A percentile compares a stretch with the other conserved stretches of the same genome.
These are phyloP conservation scores for Pittosporum tobira DNA, from an alignment of 129 eudicot species.

Conservation along the genomic window DNA sequence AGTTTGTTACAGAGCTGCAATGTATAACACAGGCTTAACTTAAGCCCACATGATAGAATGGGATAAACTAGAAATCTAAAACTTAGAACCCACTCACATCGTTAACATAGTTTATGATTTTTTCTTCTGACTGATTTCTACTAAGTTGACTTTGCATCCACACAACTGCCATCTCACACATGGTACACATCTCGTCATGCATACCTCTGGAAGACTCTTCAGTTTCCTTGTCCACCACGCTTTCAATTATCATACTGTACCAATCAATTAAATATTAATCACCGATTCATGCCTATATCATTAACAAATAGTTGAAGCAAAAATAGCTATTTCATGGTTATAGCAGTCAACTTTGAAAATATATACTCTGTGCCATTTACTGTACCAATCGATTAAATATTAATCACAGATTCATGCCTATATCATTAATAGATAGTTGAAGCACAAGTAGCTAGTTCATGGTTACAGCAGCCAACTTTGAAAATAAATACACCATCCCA, in stretches of 20 bases:
- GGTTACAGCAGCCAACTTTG: background rate
- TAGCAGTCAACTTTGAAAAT: background rate
- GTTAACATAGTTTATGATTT: conserved; percentile 64
- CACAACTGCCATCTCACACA: conserved; percentile 88
- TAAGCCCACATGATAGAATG: conserved; percentile 3
- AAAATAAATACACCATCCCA: too few species aligned
- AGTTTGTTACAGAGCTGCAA: conserved; percentile 80
- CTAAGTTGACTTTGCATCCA: conserved; percentile 84
- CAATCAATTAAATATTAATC: background rate
- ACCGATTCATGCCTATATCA: background rate
- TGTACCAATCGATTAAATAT: conserved; percentile 18
- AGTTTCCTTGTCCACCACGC: conserved; percentile 71
- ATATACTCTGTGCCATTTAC: too few species aligned
- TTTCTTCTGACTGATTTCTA: conserved; percentile 67
- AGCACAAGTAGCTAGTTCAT: background rate
- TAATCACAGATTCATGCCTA: background rate
- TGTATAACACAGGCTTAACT: conserved; percentile 8
- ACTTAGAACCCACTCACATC: conserved; percentile 33
- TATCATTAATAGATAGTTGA: background rate
- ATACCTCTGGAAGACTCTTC: conserved; percentile 36
- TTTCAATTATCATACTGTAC: conserved; percentile 69
- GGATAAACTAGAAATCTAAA: background rate
- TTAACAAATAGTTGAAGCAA: background rate
- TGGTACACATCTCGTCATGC: conserved; percentile 63
- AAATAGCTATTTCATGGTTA: background rate